Conservation (phyloP, 371 early-diverging fungal genomes). For the Rhizopus arrhizus region DNA sequence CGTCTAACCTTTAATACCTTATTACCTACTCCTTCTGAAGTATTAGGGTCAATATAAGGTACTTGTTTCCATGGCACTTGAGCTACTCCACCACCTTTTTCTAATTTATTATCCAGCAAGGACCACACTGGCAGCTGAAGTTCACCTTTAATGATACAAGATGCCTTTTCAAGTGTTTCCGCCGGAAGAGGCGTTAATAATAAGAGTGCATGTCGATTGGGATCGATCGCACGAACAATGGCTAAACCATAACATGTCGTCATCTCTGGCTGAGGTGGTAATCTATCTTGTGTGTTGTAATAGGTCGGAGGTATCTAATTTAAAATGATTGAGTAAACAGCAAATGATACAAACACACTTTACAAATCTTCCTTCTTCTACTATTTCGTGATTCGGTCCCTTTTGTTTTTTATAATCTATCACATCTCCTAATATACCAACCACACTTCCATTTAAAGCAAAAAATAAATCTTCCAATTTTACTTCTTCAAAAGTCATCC, state of each 20-base stretch:
- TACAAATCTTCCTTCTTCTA: conserved; percentile 19
- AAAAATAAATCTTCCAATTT: conserved; percentile 70
- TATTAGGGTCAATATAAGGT: conserved; percentile 50
- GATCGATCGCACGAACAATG: conserved; percentile 75
- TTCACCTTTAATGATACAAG: conserved; percentile 64
- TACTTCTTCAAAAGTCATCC: conserved; percentile 65
- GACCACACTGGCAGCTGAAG: conserved; percentile 52
- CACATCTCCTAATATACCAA: conserved; percentile 66
- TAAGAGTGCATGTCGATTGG: conserved; percentile 55
- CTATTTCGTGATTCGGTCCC: conserved; percentile 6
- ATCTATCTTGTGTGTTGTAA: conserved; percentile 49
- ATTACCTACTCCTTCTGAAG: conserved; percentile 40
- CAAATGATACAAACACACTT: not conserved
- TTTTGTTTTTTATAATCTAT: conserved; percentile 13
- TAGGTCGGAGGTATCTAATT: conserved; percentile 51
- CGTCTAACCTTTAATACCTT: conserved; percentile 38
- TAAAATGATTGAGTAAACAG: not conserved
- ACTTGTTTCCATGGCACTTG: conserved; percentile 53
- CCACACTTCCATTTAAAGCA: conserved; percentile 75
- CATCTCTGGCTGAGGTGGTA: conserved; percentile 53
- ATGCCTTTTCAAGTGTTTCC: conserved; percentile 53
- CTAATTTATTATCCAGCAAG: conserved; percentile 45
- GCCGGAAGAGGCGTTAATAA: conserved; percentile 67
- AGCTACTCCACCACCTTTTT: conserved; percentile 45
- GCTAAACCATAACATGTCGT: conserved; percentile 74